Base-by-base conservation (phyloP, 2,329 filamentous ascomycete species). In the Fusarium coicis region DNA sequence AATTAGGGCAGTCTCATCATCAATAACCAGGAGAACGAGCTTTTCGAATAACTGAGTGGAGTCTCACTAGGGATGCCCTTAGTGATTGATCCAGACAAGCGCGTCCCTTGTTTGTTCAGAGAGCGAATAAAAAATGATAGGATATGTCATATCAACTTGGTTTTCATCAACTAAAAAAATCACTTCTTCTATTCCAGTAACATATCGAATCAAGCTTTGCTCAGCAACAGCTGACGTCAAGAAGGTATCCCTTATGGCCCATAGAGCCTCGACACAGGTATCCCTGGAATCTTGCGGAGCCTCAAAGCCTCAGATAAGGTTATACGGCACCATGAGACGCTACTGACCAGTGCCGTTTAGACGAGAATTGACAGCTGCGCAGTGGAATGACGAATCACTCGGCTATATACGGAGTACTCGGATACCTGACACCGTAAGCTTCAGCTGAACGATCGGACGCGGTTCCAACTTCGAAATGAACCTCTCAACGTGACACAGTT, bases 61-160 rank as follows among this genome's bases (percentile, higher is more conserved):
- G 3, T 5, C 11, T 19, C 10, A n/a, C 10, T 9, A 16, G 3
- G 4, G 19, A 21, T 15, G 19, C 44, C 19, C 3, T 11, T n/a
- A 0, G 4, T n/a, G 2, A 12, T 30, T 30, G 12, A n/a, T 4
- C 10, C 3, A 6, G 16, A 7, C 14, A 47, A 16, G 28, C 10
- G 26, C 4, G 19, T 21, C 6, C 2, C 6, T n/a, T 16, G 6
- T 6, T n/a, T n/a, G 19, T 2, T n/a, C 14, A 6, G n/a, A 8
- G 4, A 4, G 3, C 3, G 19, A 12, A 11, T 4, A 5, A n/a
- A 4, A 30, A 18, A 49, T 10, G 2, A 11, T 7, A 16, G 14
- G 19, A 3, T 21, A 8, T 15, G 4, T 10, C 2, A 10, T 21
- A 7, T 21, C 12, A 10, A 28, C 18, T 32, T 1, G 2, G 12